Base-by-base conservation (phyloP, 192 early-diverging fungal species). In the Coemansia sp. region DNA sequence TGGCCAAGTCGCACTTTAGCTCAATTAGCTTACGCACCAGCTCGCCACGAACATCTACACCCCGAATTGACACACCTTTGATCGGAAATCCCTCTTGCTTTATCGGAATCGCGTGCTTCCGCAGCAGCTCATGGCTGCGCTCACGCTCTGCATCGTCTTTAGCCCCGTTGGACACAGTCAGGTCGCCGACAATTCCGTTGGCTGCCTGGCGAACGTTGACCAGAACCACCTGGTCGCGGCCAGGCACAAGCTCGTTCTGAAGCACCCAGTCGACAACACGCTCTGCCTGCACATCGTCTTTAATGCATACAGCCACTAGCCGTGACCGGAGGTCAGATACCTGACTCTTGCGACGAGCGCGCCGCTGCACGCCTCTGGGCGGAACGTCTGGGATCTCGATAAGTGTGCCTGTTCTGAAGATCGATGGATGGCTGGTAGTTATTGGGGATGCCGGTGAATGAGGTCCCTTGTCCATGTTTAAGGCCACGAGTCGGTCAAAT, bases 381-480 rank as follows among this genome's bases (percentile, higher is more conserved):
- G 50, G 11, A 8, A 42, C 60, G 12, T 71, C 74, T 9, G 67
- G 74, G 12, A 77, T 71, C 10, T 77, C 74, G 43, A 77, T 60
- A 21, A 70, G 30, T 2, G 74, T 77, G 6, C 74, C 74, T 24
- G 70, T 70, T 44, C 68, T 58, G 31, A 77, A 70, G 21, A 77
- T 77, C 29, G 60, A 24, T 5, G 74, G 67, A 23, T 77, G 74
- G 53, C 64, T 71, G 48, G 51, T 45, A 2, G 27, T 87, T 24
- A 87, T 76, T 45, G 89, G 67, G 27, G 87, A 77, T 5, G 90
- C 68, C 10, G 84, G 76, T 58, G 12, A 27, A 19, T 19, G 42
- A 19, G 33, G 23, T 6, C 58, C 54, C 46, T 33, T 58, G 7
- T 69, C 67, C 29, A 62, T 52, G 45, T 58, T 66, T 31, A 60